phyloP scores from a whole-genome alignment of 805 yeast genomes.

The Naumovozyma castellii region DNA sequence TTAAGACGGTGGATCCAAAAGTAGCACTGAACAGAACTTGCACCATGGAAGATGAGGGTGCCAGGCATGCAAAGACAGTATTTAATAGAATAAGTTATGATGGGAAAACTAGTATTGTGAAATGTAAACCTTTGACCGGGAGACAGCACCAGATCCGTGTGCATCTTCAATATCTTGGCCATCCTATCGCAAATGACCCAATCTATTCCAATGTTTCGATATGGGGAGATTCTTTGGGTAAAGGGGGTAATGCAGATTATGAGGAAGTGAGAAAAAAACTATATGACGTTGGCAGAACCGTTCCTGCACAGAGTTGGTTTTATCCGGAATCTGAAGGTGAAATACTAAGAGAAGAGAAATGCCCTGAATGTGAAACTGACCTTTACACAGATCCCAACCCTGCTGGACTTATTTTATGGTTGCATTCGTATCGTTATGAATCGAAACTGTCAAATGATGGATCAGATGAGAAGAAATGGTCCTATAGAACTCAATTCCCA shows the following conservation, averaged over 20 bases:
- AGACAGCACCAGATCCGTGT: constrained; percentile 94
- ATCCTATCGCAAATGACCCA: constrained; percentile 89
- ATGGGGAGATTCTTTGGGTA: constrained; percentile 77
- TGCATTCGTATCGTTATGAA: constrained; percentile 80
- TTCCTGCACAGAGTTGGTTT: constrained; percentile 59
- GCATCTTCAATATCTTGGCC: constrained; percentile 81
- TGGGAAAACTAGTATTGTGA: constrained; percentile 52
- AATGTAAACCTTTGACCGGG: constrained; percentile 83
- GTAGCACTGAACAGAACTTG: constrained; percentile 54
- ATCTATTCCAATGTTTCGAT: constrained; percentile 66
- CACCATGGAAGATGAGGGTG: constrained; percentile 25
- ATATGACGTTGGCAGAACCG: constrained; percentile 61
- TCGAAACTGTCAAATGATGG: constrained; percentile 33
- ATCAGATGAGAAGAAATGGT: constrained; percentile 43
- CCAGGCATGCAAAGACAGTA: constrained; percentile 62
- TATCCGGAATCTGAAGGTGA: constrained; percentile 58
- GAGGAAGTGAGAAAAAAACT: constrained; percentile 40
- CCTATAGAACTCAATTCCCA: constrained; percentile 66
- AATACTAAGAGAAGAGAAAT: constrained; percentile 44
- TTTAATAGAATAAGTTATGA: constrained; percentile 65
- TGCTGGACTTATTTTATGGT: constrained; percentile 78
- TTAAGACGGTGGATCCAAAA: constrained; percentile 64
- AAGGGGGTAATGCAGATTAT: constrained; percentile 42
- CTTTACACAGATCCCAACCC: constrained; percentile 83
- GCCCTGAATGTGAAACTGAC: constrained; percentile 59